Percentiles rank a stretch among this genome's conserved stretches.
These are phyloP conservation scores for Hevea brasiliensis DNA, from an alignment of 345 rosid species.

Conservation along the genomic window DNA sequence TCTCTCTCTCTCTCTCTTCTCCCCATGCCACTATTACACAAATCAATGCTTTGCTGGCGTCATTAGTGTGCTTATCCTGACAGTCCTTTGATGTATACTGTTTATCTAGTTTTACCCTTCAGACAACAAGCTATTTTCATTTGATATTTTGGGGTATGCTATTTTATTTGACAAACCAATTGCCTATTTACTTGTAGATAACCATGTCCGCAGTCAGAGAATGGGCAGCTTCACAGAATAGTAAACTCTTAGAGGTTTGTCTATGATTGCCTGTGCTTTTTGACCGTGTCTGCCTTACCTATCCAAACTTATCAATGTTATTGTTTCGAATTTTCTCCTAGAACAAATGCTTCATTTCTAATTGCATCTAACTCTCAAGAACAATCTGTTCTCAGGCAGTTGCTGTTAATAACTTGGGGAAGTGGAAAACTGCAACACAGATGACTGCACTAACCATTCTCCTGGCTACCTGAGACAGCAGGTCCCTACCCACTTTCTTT, in stretches of 20 bases:
- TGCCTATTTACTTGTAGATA: constrained; percentile 53
- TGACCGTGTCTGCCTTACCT: background rate
- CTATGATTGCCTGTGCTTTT: background rate
- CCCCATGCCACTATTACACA: background rate
- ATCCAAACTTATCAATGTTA: background rate
- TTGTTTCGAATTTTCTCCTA: no score
- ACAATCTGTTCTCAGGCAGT: constrained; percentile 60
- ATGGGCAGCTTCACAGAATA: constrained; percentile 97
- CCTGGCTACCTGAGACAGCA: constrained; percentile 78
- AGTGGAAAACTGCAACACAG: constrained; percentile 99
- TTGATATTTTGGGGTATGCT: background rate
- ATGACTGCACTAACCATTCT: constrained; percentile 90
- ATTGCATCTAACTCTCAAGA: background rate
- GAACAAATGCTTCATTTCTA: background rate
- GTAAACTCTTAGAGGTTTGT: constrained; percentile 77
- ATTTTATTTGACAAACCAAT: constrained; percentile 13
- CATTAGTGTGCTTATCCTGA: background rate
- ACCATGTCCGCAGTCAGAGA: constrained; percentile 99
- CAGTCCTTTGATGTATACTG: no score
- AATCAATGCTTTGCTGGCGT: background rate
- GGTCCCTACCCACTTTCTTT: constrained; percentile 37
- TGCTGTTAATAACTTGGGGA: constrained; percentile 94
- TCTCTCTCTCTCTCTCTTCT: background rate
- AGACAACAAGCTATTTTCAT: no score
- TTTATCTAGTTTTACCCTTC: no score